Percentiles rank a stretch among this genome's conserved stretches.
These are phyloP conservation scores for Emergomyces africanus DNA, from an alignment of 2,329 filamentous ascomycete species.

Conservation along the genomic window DNA sequence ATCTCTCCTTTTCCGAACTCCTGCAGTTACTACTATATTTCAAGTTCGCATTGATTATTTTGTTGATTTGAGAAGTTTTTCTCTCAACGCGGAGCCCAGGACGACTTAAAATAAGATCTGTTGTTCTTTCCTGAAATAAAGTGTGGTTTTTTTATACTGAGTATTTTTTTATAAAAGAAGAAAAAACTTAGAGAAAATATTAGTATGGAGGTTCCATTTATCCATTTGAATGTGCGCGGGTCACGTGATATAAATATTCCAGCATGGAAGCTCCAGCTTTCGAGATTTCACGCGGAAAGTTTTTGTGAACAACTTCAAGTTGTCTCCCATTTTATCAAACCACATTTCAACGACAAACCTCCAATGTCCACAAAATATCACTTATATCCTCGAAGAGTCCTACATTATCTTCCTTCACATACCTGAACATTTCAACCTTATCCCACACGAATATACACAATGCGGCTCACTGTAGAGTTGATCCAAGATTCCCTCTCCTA, in stretches of 20 bases:
- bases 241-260: neutral
- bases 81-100: no score
- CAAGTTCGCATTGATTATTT: conserved; percentile 22
- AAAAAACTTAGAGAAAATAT: no score
- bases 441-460: conserved; percentile 28
- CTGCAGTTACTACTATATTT: conserved; percentile 30
- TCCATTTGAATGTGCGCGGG: no score
- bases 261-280: neutral
- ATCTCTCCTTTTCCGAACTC: conserved; percentile 23
- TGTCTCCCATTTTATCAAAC: no score
- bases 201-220: no score
- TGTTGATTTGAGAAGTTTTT: conserved; percentile 29
- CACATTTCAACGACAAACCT: neutral
- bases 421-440: neutral
- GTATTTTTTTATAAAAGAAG: no score
- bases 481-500: conserved; percentile 93
- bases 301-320: neutral
- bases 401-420: conserved; percentile 16
- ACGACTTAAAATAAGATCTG: no score
- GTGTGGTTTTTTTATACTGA: no score
- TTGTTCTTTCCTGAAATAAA: no score
- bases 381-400: neutral
- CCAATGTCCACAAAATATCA: neutral
- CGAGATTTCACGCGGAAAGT: neutral
- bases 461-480: conserved; percentile 93